Evolutionary conservation across 495 filamentous ascomycete species (phyloP), one percentile per base, ranked within the genome.

Genomic region (Aspergillus olivimuriae): DNA sequence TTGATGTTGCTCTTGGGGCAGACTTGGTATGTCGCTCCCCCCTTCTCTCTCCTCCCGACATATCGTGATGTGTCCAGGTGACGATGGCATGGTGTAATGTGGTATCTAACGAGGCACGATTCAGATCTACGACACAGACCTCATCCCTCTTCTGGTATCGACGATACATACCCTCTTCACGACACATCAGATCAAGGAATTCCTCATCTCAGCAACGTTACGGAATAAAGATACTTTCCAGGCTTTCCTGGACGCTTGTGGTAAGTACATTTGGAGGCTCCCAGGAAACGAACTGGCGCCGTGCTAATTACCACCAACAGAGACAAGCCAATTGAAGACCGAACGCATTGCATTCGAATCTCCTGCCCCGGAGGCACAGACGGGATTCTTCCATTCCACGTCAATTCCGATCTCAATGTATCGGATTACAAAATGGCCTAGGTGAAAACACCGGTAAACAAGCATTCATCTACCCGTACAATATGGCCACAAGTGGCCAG

Each of bases 121-220:
- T 7, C 41, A 85, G 82, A 82, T 75, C n/a, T 87, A 87, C 57
- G 83, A 87, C 53, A 60, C 62, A 15, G 62, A 71, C 23, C 57
- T 75, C 9, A 70, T 84, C 20, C 75, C 81, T 1, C 64, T 68
- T 3, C 68, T 87, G 12, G 54, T 83, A 6, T 65, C 68, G 1
- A 82, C 81, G 12, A 51, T 86, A 19, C 52, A 58, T 4, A 62
- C 73, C 40, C 65, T 83, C 3, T 78, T 85, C 47, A 59, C 70
- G 18, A 63, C 68, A 23, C 72, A 77, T 34, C 32, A 55, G 0
- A 41, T 77, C 12, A 50, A 69, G 34, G 23, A 68, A 11, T 75
- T 80, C 22, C 53, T 87, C 17, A 74, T 84, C 34, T 66, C 80
- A 0, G 78, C 75, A 8, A 78, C 80, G 2, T 61, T 85, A 15